These are phyloP conservation scores for Halenospora varia DNA, from an alignment of 495 filamentous ascomycete genomes.

Conservation along the genomic window DNA sequence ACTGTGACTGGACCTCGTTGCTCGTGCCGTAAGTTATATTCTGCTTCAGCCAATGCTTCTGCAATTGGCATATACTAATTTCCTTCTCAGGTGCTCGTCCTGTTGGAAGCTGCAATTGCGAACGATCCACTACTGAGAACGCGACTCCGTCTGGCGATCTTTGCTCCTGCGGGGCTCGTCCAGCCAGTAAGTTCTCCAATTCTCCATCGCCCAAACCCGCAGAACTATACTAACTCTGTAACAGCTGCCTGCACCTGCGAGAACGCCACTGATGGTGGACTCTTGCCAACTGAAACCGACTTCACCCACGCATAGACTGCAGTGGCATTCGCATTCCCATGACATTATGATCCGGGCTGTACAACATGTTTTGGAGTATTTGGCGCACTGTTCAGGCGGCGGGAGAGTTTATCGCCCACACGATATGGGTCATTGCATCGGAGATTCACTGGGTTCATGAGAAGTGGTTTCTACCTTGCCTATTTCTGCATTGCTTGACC, in stretches of 20 bases:
- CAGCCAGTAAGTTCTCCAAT: constrained; percentile 50
- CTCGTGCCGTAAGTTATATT: constrained; percentile 60
- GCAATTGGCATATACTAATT: background rate
- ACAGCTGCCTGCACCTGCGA: constrained; percentile 81
- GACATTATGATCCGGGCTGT: background rate
- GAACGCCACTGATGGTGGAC: constrained; percentile 54
- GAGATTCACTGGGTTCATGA: no score
- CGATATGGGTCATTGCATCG: no score
- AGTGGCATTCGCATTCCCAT: background rate
- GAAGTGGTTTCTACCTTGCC: no score
- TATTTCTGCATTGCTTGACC: no score
- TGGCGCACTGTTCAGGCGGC: no score
- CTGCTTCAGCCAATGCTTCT: background rate
- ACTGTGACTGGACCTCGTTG: constrained; percentile 66
- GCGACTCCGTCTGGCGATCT: constrained; percentile 46
- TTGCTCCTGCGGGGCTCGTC: constrained; percentile 76
- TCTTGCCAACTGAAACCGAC: constrained; percentile 65
- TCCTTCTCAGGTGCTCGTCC: constrained; percentile 44
- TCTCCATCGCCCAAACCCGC: background rate
- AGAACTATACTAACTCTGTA: background rate
- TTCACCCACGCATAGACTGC: constrained; percentile 58
- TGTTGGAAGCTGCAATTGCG: constrained; percentile 78
- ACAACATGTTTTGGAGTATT: background rate
- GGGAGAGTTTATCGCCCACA: background rate
- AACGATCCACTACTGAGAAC: constrained; percentile 72